Conservation (phyloP, 202 grass and related monocot species). For the Cymbopogon flexuosus region DNA sequence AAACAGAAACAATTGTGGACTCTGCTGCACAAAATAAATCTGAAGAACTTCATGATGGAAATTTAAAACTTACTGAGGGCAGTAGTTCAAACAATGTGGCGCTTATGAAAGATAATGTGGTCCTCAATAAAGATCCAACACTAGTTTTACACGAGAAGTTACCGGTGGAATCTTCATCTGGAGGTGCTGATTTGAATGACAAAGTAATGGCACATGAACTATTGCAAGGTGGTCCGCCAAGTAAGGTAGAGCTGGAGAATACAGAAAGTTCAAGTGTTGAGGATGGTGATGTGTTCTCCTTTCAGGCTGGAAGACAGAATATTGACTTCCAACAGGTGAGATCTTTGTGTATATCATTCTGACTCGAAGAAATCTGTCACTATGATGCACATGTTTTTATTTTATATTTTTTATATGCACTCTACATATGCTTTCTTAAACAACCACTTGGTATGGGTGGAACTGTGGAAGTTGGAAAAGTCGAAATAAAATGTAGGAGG, state of each 20-base stretch:
- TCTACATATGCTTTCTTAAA: background rate
- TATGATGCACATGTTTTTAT: background rate
- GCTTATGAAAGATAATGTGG: conserved; percentile 42
- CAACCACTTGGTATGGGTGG: background rate
- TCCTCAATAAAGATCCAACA: conserved; percentile 70
- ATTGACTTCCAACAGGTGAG: conserved; percentile 56
- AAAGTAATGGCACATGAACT: conserved; percentile 35
- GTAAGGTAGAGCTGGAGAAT: conserved; percentile 45
- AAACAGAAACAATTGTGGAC: conserved; percentile 43
- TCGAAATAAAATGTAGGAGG: background rate
- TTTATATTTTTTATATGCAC: conserved; percentile 21
- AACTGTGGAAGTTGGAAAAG: background rate
- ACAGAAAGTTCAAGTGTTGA: conserved; percentile 45
- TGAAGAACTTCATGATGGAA: conserved; percentile 37
- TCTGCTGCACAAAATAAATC: conserved; percentile 35
- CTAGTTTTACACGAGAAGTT: conserved; percentile 73
- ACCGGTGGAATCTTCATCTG: conserved; percentile 39
- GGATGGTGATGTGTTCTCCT: conserved; percentile 77
- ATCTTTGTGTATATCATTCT: conserved; percentile 11
- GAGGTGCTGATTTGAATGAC: conserved; percentile 38
- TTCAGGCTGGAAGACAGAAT: conserved; percentile 62
- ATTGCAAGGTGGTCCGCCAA: conserved; percentile 30
- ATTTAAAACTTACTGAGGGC: conserved; percentile 32
- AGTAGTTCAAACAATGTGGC: conserved; percentile 46
- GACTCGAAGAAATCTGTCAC: background rate